Percentiles rank a stretch among this genome's conserved stretches.
Conservation (phyloP, 2,329 filamentous ascomycete species). For the Emergomyces africanus region DNA sequence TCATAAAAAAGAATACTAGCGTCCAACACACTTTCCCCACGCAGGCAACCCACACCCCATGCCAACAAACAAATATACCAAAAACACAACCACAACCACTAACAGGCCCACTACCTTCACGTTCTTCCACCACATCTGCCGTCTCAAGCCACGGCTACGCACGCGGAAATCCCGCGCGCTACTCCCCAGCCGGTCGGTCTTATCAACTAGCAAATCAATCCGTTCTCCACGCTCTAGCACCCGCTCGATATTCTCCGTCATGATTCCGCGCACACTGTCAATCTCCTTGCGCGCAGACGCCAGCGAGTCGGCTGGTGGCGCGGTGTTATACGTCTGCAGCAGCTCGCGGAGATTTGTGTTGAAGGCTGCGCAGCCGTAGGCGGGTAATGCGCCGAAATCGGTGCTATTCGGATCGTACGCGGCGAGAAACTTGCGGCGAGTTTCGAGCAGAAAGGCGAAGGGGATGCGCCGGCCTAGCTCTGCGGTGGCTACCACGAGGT, state of each 20-base stretch:
- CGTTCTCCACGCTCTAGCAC: conserved; percentile 82
- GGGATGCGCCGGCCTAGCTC: conserved; percentile 75
- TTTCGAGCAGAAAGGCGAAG: conserved; percentile 83
- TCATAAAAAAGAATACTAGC: background rate
- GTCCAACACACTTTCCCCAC: conserved; percentile 33
- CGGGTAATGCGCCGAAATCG: conserved; percentile 64
- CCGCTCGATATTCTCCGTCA: conserved; percentile 90
- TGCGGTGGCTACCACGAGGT: conserved; percentile 75
- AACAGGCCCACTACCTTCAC: conserved; percentile 83
- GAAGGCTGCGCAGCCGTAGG: conserved; percentile 83
- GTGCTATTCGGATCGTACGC: conserved; percentile 53
- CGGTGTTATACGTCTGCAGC: conserved; percentile 76
- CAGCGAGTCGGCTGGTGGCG: conserved; percentile 67
- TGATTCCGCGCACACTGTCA: conserved; percentile 81
- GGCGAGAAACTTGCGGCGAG: conserved; percentile 73
- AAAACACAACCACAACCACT: conserved; percentile 53
- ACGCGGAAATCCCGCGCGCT: conserved; percentile 85
- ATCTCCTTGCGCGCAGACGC: conserved; percentile 77
- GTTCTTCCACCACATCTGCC: conserved; percentile 99
- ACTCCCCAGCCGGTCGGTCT: conserved; percentile 84
- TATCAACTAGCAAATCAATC: conserved; percentile 87
- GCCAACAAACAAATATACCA: conserved; percentile 58
- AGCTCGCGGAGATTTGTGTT: conserved; percentile 64
- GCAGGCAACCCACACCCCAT: conserved; percentile 59
- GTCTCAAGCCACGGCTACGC: conserved; percentile 69